These are phyloP conservation scores for Wickerhamiella bombiphila DNA, from an alignment of 805 yeast species.

Conservation along the genomic window DNA sequence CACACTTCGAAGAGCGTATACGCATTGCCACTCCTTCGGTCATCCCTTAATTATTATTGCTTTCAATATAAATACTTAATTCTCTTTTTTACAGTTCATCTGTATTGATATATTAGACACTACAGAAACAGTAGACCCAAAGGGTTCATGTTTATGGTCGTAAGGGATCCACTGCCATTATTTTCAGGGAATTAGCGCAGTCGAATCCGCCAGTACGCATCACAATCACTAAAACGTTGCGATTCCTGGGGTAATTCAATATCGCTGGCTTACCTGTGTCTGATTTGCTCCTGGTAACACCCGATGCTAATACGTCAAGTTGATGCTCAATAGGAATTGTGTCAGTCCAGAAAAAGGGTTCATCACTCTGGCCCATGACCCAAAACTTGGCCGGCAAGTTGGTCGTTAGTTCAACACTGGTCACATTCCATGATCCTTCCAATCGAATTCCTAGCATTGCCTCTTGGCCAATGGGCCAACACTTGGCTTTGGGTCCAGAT, in stretches of 20 bases:
- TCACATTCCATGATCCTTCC: conserved; percentile 1
- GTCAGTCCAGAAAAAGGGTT: neutral
- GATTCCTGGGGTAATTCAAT: neutral
- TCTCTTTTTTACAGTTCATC: neutral
- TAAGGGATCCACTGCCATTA: no score
- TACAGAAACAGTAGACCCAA: no score
- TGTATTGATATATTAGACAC: no score
- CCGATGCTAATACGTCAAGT: neutral
- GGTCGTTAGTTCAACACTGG: neutral
- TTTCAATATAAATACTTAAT: neutral
- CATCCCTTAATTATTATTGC: neutral
- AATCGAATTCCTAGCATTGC: conserved; percentile 6
- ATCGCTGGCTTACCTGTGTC: neutral
- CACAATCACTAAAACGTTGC: neutral
- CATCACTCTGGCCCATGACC: neutral
- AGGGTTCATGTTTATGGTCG: no score
- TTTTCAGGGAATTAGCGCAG: neutral
- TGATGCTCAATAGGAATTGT: neutral
- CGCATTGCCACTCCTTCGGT: no score
- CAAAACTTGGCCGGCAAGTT: neutral
- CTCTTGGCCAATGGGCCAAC: conserved; percentile 8
- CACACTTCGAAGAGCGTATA: no score
- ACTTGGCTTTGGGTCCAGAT: conserved; percentile 1
- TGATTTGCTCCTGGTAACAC: neutral
- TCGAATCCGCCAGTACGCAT: neutral